Evolutionary conservation across 352 stramenopile genomes (phyloP).

Genomic region (Elongisporangium prolatum): DNA sequence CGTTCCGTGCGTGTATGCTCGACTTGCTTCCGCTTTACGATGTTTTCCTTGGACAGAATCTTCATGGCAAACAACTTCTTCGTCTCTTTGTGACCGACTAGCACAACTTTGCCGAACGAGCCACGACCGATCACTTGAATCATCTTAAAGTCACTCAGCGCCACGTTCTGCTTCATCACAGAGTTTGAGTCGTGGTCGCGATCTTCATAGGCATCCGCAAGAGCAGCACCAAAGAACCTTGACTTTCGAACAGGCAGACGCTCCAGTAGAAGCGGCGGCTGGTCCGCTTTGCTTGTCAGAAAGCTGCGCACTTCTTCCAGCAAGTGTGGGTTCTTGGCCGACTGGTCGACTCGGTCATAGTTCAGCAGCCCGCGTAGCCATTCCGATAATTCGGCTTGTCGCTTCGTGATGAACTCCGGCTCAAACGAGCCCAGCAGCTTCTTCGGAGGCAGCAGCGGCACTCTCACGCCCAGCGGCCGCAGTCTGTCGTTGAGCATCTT

Average conservation of each 20-base stretch:
- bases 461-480: slow-evolving; percentile 54
- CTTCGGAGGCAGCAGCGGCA: slow-evolving; percentile 74
- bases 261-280: slow-evolving; percentile 72
- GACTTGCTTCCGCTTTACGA: slow-evolving; percentile 88
- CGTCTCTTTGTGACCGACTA: slow-evolving; percentile 80
- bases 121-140: slow-evolving; percentile 89
- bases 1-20: slow-evolving; percentile 87
- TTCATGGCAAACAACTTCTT: slow-evolving; percentile 92
- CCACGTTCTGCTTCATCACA: slow-evolving; percentile 37
- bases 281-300: slow-evolving; percentile 76
- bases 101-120: slow-evolving; percentile 90
- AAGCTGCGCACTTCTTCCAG: slow-evolving; percentile 78
- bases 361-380: slow-evolving; percentile 65
- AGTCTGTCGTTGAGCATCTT: slow-evolving; percentile 70
- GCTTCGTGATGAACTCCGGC: slow-evolving; percentile 70
- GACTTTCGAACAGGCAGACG: slow-evolving; percentile 55
- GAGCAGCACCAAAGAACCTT: slow-evolving; percentile 59
- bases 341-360: slow-evolving; percentile 71
- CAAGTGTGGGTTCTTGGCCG: slow-evolving; percentile 70
- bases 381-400: slow-evolving; percentile 58
- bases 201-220: slow-evolving; percentile 55
- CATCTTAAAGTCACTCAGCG: slow-evolving; percentile 75
- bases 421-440: slow-evolving; percentile 84
- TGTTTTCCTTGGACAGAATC: slow-evolving; percentile 87
- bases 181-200: slow-evolving; percentile 14